Conservation (phyloP, 192 early-diverging fungal species). For the Diversispora eburnea region DNA sequence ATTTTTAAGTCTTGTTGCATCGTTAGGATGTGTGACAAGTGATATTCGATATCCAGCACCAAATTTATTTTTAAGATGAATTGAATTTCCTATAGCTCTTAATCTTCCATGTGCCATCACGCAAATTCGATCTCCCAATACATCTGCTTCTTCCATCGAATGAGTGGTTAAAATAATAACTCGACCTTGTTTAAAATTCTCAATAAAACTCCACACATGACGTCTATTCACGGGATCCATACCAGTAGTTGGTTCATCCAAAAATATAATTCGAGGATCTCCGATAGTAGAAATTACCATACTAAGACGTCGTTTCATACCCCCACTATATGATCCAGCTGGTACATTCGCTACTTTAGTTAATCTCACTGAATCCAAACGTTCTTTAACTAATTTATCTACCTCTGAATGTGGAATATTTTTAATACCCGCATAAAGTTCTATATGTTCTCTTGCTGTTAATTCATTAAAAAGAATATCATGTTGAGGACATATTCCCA, state of each 20-base stretch:
- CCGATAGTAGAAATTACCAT: constrained; percentile 72
- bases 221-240: constrained; percentile 82
- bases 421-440: constrained; percentile 72
- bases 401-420: constrained; percentile 56
- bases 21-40: constrained; percentile 50
- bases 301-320: constrained; percentile 72
- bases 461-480: constrained; percentile 75
- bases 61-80: constrained; percentile 69
- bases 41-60: constrained; percentile 70
- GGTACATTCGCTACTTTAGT: constrained; percentile 61
- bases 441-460: constrained; percentile 70
- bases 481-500: constrained; percentile 78
- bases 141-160: constrained; percentile 71
- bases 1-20: constrained; percentile 47
- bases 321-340: constrained; percentile 67
- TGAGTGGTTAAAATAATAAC: constrained; percentile 73
- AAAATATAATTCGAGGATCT: constrained; percentile 63
- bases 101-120: constrained; percentile 65
- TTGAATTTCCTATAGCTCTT: constrained; percentile 57
- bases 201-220: constrained; percentile 74
- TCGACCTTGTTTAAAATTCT: constrained; percentile 70
- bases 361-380: constrained; percentile 64
- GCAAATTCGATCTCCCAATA: constrained; percentile 58
- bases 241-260: constrained; percentile 63
- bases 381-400: constrained; percentile 55